phyloP scores from a whole-genome alignment of 306 rosid genomes.

The Boehmeria nivea region DNA sequence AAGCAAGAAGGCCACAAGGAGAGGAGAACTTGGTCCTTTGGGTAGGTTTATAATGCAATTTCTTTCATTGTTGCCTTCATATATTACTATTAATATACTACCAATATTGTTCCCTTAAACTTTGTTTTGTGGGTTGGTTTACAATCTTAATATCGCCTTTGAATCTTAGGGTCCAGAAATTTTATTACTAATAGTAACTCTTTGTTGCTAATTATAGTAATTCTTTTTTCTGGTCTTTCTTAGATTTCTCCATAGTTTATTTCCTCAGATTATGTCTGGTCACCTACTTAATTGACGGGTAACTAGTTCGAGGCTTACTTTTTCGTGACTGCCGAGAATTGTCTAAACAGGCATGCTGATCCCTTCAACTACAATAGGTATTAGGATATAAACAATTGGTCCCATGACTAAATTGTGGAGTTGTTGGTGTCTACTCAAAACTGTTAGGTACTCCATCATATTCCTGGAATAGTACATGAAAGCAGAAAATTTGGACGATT shows the following conservation, averaged over 20 bases:
- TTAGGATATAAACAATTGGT: not conserved
- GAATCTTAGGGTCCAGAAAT: conserved; percentile 5
- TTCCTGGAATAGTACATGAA: not conserved
- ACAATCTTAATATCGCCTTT: conserved; percentile 15
- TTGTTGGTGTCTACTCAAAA: not conserved
- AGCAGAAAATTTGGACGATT: not conserved
- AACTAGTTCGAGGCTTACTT: not conserved
- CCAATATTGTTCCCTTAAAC: too few relatives aligned
- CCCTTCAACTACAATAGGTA: not conserved
- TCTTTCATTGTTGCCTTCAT: too few relatives aligned
- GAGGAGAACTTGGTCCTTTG: conserved; percentile 91
- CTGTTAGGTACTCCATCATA: conserved; percentile 8
- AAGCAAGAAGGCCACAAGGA: conserved; percentile 61
- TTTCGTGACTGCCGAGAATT: not conserved
- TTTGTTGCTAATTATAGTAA: not conserved
- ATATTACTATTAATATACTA: too few relatives aligned
- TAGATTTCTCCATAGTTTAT: not conserved
- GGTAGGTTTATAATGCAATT: conserved; percentile 49
- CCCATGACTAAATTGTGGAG: conserved; percentile 3
- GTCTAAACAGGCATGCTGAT: not conserved
- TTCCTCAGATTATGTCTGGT: not conserved
- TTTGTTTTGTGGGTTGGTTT: too few relatives aligned
- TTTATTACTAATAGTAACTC: conserved; percentile 4
- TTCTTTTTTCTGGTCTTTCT: not conserved
- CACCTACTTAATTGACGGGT: conserved; percentile 2